Evolutionary conservation across 257 asterid species (phyloP), one percentile per base, ranked within the genome.

Genomic region (Anisodus acutangulus): DNA sequence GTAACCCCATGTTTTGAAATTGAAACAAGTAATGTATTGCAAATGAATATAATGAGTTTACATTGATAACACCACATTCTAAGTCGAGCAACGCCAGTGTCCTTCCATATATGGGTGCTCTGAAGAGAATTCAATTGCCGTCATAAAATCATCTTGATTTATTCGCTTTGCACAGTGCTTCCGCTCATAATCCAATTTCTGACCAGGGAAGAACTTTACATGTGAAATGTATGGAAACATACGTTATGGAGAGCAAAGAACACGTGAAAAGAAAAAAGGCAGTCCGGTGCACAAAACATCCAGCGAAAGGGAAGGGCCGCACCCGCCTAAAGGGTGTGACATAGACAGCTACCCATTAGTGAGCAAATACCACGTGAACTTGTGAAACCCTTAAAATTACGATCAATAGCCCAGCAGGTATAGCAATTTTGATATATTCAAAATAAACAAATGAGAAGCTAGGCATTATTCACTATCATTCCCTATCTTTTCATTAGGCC

Each of bases 191-290:
- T 93, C 99, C 88, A 97, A 87, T 92, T 92, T 95, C 82, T 91
- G 88, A 83, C 99, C 98, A 37, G 87, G 84, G 85, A 87, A 97
- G 89, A 95, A 90, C 86, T 93, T 89, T 83, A 97, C 93, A 98
- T 97, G 91, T 66, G 84, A 78, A 53, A 78, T 31, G 49, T 8
- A 26, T 26, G 64, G 49, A 13, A 78, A 13, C 26, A 64, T 78
- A 74, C 9, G 22, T 53, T 31, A 76, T 12, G 47, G 64, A 78
- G 64, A 53, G 47, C 47, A 53, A 6, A 53, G 78, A 22, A 22
- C 26, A 22, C 26, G 26, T 22, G 26, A 22, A 22, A 22, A 22
- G 26, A 22, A 22, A 22, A 22, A 22, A 22, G 26, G 26, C 26
- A 22, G 26, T 22, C 26, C 26, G 26, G 26, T 22, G 26, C 26